These are phyloP conservation scores for Tilletiopsis washingtonensis DNA, from an alignment of 1,284 basidiomycete species.

Conservation along the genomic window DNA sequence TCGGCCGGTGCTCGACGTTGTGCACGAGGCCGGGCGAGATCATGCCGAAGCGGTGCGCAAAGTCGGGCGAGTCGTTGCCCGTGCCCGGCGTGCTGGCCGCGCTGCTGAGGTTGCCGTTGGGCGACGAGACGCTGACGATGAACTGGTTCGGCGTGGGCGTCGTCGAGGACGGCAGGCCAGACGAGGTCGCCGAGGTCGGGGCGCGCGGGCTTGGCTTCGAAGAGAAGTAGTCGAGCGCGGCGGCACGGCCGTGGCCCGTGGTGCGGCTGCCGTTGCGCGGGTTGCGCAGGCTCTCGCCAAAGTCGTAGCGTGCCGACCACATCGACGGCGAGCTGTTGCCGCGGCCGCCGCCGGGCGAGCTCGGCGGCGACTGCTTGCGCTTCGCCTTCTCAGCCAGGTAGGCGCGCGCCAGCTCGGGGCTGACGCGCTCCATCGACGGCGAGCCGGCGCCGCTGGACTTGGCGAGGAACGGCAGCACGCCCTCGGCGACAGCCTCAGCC, in stretches of 20 bases:
- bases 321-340: constrained; percentile 19
- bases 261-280: constrained; percentile 33
- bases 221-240: constrained; percentile 41
- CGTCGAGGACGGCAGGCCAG: constrained; percentile 16
- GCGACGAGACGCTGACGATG: constrained; percentile 13
- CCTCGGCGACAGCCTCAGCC: too few species aligned
- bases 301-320: constrained; percentile 51
- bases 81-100: background rate
- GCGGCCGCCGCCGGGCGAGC: constrained; percentile 41
- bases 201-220: constrained; percentile 15
- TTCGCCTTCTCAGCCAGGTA: constrained; percentile 19
- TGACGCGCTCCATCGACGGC: constrained; percentile 1
- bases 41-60: constrained; percentile 29
- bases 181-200: constrained; percentile 11
- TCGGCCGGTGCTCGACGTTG: constrained; percentile 23
- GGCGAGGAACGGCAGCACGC: too few species aligned
- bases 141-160: constrained; percentile 16
- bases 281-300: constrained; percentile 52
- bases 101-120: constrained; percentile 6
- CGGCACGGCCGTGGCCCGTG: constrained; percentile 29
- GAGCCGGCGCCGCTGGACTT: background rate
- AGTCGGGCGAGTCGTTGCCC: constrained; percentile 17
- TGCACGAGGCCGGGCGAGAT: constrained; percentile 33
- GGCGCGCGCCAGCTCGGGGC: constrained; percentile 8
- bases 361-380: constrained; percentile 25